These are phyloP conservation scores for Pythium graminicola DNA, from an alignment of 352 stramenopile species.

Conservation along the genomic window DNA sequence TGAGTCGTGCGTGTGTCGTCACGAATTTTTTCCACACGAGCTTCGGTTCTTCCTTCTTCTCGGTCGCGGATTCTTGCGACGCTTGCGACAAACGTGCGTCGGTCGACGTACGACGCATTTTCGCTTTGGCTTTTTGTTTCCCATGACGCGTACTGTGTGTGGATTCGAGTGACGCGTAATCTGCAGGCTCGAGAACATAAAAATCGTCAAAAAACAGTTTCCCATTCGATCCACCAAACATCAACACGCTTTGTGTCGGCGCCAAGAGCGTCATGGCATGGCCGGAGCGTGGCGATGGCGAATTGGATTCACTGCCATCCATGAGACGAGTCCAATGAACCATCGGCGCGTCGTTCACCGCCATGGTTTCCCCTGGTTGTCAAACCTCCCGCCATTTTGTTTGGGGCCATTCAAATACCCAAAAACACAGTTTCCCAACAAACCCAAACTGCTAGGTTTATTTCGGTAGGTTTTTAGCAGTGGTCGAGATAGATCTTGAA, in stretches of 20 bases:
- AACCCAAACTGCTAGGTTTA: conserved; percentile 21
- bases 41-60: not conserved
- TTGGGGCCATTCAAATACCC: not conserved
- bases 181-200: conserved; percentile 39
- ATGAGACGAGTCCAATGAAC: conserved; percentile 28
- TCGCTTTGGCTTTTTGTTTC: conserved; percentile 12
- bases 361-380: not conserved
- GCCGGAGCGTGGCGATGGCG: conserved; percentile 37
- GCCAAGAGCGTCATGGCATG: conserved; percentile 53
- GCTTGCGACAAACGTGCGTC: not conserved
- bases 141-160: not conserved
- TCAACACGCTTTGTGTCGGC: conserved; percentile 38
- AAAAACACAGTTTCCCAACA: conserved; percentile 11
- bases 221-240: conserved; percentile 60
- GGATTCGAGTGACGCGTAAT: conserved; percentile 17
- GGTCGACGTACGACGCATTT: not conserved
- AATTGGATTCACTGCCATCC: not conserved
- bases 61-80: not conserved
- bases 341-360: not conserved
- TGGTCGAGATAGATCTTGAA: conserved; percentile 63
- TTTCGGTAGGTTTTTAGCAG: conserved; percentile 3
- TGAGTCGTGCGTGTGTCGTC: no score
- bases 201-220: conserved; percentile 58
- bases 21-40: conserved; percentile 54
- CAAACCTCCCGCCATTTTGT: conserved; percentile 6